Evolutionary conservation across 352 stramenopile species (phyloP), one percentile per base, ranked within the genome.

Genomic region (Globisporangium spinosum): DNA sequence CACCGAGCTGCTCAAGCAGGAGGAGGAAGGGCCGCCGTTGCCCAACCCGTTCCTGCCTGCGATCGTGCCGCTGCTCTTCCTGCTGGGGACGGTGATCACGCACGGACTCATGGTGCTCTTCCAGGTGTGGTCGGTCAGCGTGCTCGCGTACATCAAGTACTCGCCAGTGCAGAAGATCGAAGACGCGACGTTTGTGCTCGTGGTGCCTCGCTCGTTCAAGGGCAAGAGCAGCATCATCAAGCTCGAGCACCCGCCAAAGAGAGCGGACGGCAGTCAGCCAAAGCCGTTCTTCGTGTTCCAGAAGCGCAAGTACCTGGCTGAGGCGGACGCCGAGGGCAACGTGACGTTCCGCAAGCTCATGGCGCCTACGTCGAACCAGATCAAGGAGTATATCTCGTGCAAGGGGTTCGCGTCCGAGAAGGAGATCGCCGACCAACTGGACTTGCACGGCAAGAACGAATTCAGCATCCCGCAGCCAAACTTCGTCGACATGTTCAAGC

Each of bases 381-480:
- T 96, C 29, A 64, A 85, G 73, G 83, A 78, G 35, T 96, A 96
- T 69, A 59, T 90, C 25, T 72, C 78, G 3, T 70, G 76, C 29
- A 68, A 47, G 8, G 89, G 89, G 17, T 66, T 94, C 22, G 67
- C 64, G 2, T 82, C 69, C 8, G 84, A 85, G n/a, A 62, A 32
- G 10, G 74, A 77, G 1, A 76, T 87, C 5, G 71, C 80, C 40
- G 27, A 58, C 20, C 75, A 89, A 62, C 64, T 93, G 35, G 79
- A 90, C 40, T 74, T 93, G 32, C 87, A 91, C 63, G 96, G 94
- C 55, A 86, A 86, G 61, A 99, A 99, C 77, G 85, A 91, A 58
- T 98, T 98, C 63, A 90, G 89, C 67, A 98, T 99, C 68, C 92
- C 96, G 51, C 83, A 98, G 70, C 97, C 97, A 2, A 90, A 97